Conservation (phyloP, 352 stramenopile genomes). For the Aphanomyces stellatus region DNA sequence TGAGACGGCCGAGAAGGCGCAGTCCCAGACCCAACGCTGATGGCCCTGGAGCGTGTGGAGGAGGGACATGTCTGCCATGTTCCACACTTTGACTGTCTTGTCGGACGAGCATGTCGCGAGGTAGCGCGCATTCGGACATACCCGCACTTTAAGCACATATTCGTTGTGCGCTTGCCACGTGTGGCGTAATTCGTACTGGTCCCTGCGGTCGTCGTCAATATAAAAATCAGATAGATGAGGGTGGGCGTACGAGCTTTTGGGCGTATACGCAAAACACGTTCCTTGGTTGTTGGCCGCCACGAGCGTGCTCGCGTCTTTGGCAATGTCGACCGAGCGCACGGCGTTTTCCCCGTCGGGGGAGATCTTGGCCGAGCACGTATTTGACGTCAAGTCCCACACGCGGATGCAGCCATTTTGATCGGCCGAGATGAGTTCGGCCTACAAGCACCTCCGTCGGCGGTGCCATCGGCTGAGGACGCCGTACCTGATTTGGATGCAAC, state of each 20-base stretch:
- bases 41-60: constrained; percentile 82
- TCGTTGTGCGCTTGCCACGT: constrained; percentile 79
- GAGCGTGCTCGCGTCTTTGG: constrained; percentile 85
- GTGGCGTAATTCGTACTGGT: constrained; percentile 57
- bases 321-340: constrained; percentile 91
- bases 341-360: constrained; percentile 59
- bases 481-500: constrained; percentile 93
- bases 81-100: constrained; percentile 90
- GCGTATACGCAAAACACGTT: constrained; percentile 91
- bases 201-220: constrained; percentile 18
- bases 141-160: constrained; percentile 88
- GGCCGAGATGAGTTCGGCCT: constrained; percentile 57
- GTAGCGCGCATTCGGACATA: constrained; percentile 76
- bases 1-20: constrained; percentile 95
- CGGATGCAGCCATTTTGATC: constrained; percentile 93
- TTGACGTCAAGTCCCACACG: constrained; percentile 86
- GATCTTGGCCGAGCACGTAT: constrained; percentile 55
- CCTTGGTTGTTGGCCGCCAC: constrained; percentile 93
- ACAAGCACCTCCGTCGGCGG: neutral
- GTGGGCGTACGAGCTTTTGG: constrained; percentile 31
- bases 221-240: neutral
- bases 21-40: constrained; percentile 98
- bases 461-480: constrained; percentile 34
- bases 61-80: constrained; percentile 40
- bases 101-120: constrained; percentile 92